Evolutionary conservation across 768 basidiomycete species (phyloP), one percentile per base, ranked within the genome.

Genomic region (Russula vinacea): DNA sequence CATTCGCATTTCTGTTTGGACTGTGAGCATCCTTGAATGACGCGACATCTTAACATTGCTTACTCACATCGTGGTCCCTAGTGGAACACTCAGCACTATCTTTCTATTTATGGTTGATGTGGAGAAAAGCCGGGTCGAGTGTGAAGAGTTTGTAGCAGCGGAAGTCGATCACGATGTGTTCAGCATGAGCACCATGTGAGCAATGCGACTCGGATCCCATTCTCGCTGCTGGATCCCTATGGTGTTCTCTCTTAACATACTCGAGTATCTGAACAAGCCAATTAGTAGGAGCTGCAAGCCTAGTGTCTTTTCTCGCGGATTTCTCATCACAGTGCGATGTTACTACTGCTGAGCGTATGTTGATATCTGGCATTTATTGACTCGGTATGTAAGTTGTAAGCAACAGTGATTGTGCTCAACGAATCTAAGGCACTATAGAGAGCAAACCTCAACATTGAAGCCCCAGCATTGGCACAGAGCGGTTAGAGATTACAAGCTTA

Each of bases 91-190:
- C 59, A 85, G 85, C 71, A 83, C 80, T 0, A 50, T 83, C 32
- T 86, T 89, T 68, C 76, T 89, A 52, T 84, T 77, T 73, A 71
- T 87, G 70, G 80, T 89, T 19, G 84, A 89, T 71, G 78, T 86
- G 49, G 76, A 83, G 67, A 88, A 86, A 75, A 87, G 87, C 68
- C 78, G 81, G 44, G 64, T 74, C 4, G 87, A 89, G 67, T 89
- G 87, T 70, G 80, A 83, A 17, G 81, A 77, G 53, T 89, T 89
- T 70, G 70, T 88, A 0, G 70, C 68, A 39, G 86, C 85, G 10
- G 87, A 88, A 73, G 77, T 75, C 26, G 70, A 71, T 57, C 72
- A 75, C 26, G 73, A 79, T 42, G 80, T 76, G 35, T 81, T 80
- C 60, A 56, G 50, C 16, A 11, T 22, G 32, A 19, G 16, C 29